These are phyloP conservation scores for Edaphochlamys debaryana DNA, from an alignment of 139 green algal species.

Conservation along the genomic window DNA sequence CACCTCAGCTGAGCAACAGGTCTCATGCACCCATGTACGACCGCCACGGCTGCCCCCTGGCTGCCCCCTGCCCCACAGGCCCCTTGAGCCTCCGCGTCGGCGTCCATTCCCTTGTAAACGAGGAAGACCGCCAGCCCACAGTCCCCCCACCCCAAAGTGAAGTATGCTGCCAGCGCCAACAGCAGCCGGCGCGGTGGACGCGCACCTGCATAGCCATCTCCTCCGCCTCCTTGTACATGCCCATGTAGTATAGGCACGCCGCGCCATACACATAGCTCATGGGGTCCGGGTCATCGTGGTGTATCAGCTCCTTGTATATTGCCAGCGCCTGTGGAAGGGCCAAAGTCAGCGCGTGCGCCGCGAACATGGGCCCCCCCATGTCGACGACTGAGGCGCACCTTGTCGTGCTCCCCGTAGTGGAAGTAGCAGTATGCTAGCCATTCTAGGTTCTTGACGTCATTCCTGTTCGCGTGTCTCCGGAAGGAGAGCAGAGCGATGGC, in stretches of 20 bases:
- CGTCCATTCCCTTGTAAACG: too few species aligned
- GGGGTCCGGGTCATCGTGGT: slow-evolving; percentile 69
- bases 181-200: too few species aligned
- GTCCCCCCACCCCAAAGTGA: too few species aligned
- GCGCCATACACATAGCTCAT: slow-evolving; percentile 73
- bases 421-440: slow-evolving; percentile 87
- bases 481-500: slow-evolving; percentile 79
- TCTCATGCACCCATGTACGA: too few species aligned
- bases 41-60: too few species aligned
- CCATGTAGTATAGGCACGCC: slow-evolving; percentile 84
- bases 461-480: slow-evolving; percentile 52
- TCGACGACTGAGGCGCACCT: slow-evolving; percentile 60
- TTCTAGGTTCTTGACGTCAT: slow-evolving; percentile 67
- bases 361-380: too few species aligned
- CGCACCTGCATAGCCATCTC: slow-evolving; percentile 59
- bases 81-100: too few species aligned
- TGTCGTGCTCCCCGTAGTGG: slow-evolving; percentile 83
- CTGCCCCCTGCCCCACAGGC: too few species aligned
- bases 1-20: too few species aligned
- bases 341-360: too few species aligned
- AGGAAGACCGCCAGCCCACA: too few species aligned
- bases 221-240: slow-evolving; percentile 74
- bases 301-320: slow-evolving; percentile 77
- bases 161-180: too few species aligned
- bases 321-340: slow-evolving; percentile 56